Evolutionary conservation across 306 rosid genomes (phyloP).

Genomic region (Gastrolobium villosum): DNA sequence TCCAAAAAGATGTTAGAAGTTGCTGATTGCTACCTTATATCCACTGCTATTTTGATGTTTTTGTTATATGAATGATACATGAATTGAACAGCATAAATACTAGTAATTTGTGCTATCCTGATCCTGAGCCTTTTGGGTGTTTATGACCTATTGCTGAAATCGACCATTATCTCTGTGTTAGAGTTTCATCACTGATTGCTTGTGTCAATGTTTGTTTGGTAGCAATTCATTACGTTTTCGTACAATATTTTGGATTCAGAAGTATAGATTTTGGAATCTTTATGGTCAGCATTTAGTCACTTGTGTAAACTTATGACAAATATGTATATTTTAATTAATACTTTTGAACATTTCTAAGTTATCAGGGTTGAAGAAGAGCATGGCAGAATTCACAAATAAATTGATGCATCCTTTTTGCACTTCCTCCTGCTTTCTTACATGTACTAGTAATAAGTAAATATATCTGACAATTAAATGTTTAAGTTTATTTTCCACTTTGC

Average conservation of each 20-base stretch:
- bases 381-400: constrained; percentile 5
- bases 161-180: not conserved
- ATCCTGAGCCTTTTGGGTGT: constrained; percentile 7
- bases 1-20: constrained; percentile 28
- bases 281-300: constrained; percentile 12
- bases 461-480: constrained; percentile 12
- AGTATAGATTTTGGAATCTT: not conserved
- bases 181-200: constrained; percentile 17
- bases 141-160: not conserved
- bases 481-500: constrained; percentile 8
- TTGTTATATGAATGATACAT: not conserved
- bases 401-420: not conserved
- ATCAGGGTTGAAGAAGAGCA: constrained; percentile 24
- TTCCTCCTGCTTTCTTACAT: constrained; percentile 27
- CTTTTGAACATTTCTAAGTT: not conserved
- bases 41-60: not conserved
- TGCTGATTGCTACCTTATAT: constrained; percentile 3
- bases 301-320: constrained; percentile 24
- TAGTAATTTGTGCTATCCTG: constrained; percentile 22
- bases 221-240: not conserved
- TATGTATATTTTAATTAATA: constrained; percentile 15
- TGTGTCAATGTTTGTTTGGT: constrained; percentile 7
- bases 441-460: not conserved
- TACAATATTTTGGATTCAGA: not conserved
- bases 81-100: constrained; percentile 10